These are phyloP conservation scores for Pleurotus djamor DNA, from an alignment of 768 basidiomycete species.

Conservation along the genomic window DNA sequence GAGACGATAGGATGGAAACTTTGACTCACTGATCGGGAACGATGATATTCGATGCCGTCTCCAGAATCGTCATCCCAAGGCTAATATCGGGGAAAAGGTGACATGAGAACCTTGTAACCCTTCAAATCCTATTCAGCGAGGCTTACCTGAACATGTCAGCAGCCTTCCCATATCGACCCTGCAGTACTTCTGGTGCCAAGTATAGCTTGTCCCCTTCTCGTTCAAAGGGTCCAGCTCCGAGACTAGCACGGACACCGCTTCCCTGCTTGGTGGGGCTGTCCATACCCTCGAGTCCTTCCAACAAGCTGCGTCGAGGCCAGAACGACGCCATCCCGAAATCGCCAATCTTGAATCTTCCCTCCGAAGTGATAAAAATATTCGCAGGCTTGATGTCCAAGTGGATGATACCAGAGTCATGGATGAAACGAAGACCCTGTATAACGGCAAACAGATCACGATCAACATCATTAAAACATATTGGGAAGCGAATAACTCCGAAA, in stretches of 20 bases:
- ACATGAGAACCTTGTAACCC: conserved; percentile 38
- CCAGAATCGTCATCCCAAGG: conserved; percentile 94
- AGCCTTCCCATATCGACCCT: conserved; percentile 88
- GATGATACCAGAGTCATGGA: conserved; percentile 85
- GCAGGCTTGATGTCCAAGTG: conserved; percentile 98
- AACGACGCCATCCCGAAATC: conserved; percentile 99
- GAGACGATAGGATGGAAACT: not conserved
- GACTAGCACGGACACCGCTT: conserved; percentile 16
- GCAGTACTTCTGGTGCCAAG: conserved; percentile 92
- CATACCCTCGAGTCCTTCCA: not conserved
- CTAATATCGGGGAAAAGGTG: conserved; percentile 39
- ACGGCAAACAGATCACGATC: conserved; percentile 14
- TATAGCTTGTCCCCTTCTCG: conserved; percentile 97
- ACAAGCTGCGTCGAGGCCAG: conserved; percentile 64
- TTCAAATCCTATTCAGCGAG: conserved; percentile 25
- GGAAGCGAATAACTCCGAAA: conserved; percentile 17
- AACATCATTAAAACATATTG: conserved; percentile 21
- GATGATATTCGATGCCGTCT: conserved; percentile 93
- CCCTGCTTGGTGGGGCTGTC: not conserved
- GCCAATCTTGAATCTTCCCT: conserved; percentile 92
- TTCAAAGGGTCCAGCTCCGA: conserved; percentile 62
- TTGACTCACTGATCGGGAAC: conserved; percentile 91
- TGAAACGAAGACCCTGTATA: conserved; percentile 77
- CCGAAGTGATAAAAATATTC: conserved; percentile 87
- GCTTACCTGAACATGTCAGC: conserved; percentile 97